A percentile compares a stretch with the other conserved stretches of the same genome.
Conservation (phyloP, 192 early-diverging fungal species). For the Allomyces javanicus region DNA sequence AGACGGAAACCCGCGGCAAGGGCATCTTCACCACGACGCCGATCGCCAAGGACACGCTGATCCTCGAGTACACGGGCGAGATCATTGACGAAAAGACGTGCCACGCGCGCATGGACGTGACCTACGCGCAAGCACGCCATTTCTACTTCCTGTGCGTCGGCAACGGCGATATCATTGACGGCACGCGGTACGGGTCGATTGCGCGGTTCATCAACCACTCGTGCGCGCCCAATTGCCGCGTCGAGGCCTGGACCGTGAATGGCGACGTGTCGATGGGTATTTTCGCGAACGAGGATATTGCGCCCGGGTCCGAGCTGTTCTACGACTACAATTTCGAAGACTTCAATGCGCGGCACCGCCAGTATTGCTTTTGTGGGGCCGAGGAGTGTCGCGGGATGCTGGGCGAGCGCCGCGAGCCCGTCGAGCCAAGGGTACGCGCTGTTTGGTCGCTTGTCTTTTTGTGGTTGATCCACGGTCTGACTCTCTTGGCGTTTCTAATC, state of each 20-base stretch:
- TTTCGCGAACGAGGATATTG: conserved; percentile 49
- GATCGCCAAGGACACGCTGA: conserved; percentile 34
- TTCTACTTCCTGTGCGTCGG: conserved; percentile 67
- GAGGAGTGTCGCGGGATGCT: conserved; percentile 44
- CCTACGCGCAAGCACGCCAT: conserved; percentile 39
- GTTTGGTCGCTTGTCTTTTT: no score
- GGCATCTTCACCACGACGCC: conserved; percentile 34
- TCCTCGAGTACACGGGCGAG: conserved; percentile 70
- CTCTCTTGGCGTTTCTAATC: no score
- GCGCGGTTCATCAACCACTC: conserved; percentile 71
- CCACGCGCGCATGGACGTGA: conserved; percentile 46
- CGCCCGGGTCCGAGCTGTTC: conserved; percentile 41
- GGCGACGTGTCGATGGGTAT: conserved; percentile 57
- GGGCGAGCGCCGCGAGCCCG: conserved; percentile 13
- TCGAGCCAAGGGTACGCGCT: no score
- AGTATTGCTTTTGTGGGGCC: conserved; percentile 49
- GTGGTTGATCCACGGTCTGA: no score
- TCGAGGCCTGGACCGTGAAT: conserved; percentile 59
- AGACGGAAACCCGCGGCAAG: conserved; percentile 47
- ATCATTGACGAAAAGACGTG: conserved; percentile 45
- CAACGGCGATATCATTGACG: conserved; percentile 59
- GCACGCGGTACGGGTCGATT: conserved; percentile 47
- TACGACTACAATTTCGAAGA: conserved; percentile 71
- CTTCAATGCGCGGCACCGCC: conserved; percentile 39
- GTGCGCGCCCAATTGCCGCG: conserved; percentile 72